Evolutionary conservation across 192 early-diverging fungal species (phyloP).

Genomic region (Coemansia aciculifera): DNA sequence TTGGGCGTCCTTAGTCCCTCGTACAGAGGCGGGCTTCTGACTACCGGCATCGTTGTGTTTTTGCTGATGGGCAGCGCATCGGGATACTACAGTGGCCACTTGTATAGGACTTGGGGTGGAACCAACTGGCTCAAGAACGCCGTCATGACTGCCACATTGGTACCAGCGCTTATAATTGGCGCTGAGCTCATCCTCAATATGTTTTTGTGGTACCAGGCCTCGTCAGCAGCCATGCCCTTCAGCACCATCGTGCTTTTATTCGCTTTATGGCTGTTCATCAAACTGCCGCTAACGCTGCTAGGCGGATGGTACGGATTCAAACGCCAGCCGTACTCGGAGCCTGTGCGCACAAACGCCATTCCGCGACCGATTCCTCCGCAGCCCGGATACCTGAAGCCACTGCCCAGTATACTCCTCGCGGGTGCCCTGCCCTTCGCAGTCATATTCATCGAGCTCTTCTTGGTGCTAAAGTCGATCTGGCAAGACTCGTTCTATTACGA

Average conservation of each 20-base stretch:
- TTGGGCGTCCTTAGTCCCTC: slow-evolving; percentile 66
- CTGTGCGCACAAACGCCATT: slow-evolving; percentile 88
- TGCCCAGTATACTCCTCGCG: slow-evolving; percentile 62
- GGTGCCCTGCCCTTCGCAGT: slow-evolving; percentile 73
- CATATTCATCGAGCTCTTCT: slow-evolving; percentile 73
- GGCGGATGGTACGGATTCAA: slow-evolving; percentile 89
- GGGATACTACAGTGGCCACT: slow-evolving; percentile 69
- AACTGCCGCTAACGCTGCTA: slow-evolving; percentile 75
- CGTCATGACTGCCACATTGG: slow-evolving; percentile 59
- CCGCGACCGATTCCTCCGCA: slow-evolving; percentile 88
- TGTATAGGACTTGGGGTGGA: slow-evolving; percentile 72
- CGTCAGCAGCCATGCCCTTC: slow-evolving; percentile 90
- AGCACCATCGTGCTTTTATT: slow-evolving; percentile 78
- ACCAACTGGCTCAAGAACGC: slow-evolving; percentile 71
- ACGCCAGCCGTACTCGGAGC: slow-evolving; percentile 74
- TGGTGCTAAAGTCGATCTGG: slow-evolving; percentile 70
- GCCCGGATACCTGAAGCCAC: slow-evolving; percentile 65
- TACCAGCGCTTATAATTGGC: slow-evolving; percentile 62
- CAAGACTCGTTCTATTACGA: slow-evolving; percentile 68
- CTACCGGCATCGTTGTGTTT: slow-evolving; percentile 58
- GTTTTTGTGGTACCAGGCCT: slow-evolving; percentile 82
- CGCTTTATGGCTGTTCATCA: slow-evolving; percentile 77
- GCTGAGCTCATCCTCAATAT: slow-evolving; percentile 76
- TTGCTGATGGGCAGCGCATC: slow-evolving; percentile 58
- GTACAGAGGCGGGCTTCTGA: slow-evolving; percentile 65